These are phyloP conservation scores for Bimuria novae-zelandiae DNA, from an alignment of 2,329 filamentous ascomycete genomes.

Conservation along the genomic window DNA sequence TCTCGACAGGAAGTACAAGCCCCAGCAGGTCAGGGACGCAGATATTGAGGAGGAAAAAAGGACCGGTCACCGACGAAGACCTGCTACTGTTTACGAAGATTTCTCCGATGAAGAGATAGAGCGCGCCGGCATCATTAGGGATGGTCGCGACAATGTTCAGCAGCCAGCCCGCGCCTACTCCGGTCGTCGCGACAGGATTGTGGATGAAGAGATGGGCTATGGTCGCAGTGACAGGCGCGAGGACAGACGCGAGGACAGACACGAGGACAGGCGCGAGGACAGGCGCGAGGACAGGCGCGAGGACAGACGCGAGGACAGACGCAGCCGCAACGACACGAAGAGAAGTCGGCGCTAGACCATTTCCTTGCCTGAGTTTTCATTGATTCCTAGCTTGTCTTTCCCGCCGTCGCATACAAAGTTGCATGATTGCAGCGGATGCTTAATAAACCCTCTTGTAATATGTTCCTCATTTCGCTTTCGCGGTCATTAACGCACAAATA, in stretches of 20 bases:
- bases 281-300: constrained; percentile 26
- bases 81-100: constrained; percentile 53
- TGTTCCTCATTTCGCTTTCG: too few relatives aligned
- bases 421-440: too few relatives aligned
- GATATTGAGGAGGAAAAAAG: constrained; percentile 24
- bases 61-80: constrained; percentile 39
- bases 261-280: too few relatives aligned
- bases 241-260: constrained; percentile 22
- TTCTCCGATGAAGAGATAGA: constrained; percentile 47
- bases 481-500: too few relatives aligned
- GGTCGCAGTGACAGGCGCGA: constrained; percentile 26
- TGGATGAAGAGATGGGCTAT: constrained; percentile 40
- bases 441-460: too few relatives aligned
- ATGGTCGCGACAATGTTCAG: constrained; percentile 32
- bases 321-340: constrained; percentile 28
- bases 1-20: constrained; percentile 69
- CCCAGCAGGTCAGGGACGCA: constrained; percentile 30
- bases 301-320: constrained; percentile 26
- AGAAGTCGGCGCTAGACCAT: background rate
- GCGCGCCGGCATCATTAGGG: constrained; percentile 27
- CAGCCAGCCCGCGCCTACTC: constrained; percentile 36
- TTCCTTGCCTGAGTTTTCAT: too few relatives aligned
- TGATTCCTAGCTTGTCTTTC: too few relatives aligned
- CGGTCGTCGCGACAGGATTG: constrained; percentile 28
- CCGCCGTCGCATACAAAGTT: too few relatives aligned